A percentile compares a stretch with the other conserved stretches of the same genome.
Evolutionary conservation across 2,329 filamentous ascomycete genomes (phyloP).

Genomic region (Cordyceps sp.): DNA sequence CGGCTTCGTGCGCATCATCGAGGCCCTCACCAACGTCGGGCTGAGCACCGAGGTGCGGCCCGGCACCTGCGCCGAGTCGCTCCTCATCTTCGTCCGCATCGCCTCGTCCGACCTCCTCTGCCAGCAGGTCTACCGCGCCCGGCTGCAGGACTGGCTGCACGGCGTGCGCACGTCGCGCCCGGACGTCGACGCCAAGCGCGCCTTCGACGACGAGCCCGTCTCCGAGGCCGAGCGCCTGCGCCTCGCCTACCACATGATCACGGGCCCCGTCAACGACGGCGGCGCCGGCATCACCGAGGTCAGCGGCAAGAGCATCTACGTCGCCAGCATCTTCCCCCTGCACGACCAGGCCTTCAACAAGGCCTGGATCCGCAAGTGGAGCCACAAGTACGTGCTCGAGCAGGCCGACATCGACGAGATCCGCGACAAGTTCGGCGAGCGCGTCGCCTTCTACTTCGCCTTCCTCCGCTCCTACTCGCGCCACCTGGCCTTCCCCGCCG

Average conservation of each 20-base stretch:
- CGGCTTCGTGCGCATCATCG: constrained; percentile 62
- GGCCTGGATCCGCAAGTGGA: constrained; percentile 58
- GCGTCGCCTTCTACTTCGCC: constrained; percentile 87
- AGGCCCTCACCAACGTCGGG: constrained; percentile 61
- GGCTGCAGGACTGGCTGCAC: constrained; percentile 87
- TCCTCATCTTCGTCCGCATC: constrained; percentile 72
- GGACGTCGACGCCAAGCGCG: constrained; percentile 50
- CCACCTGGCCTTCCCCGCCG: constrained; percentile 69
- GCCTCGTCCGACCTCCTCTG: constrained; percentile 59
- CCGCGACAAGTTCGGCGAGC: constrained; percentile 61
- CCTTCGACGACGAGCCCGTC: constrained; percentile 57
- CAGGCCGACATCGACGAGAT: constrained; percentile 55
- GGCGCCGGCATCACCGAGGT: constrained; percentile 63
- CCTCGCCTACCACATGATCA: constrained; percentile 74
- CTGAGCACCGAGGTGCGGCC: constrained; percentile 75
- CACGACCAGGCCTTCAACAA: constrained; percentile 66
- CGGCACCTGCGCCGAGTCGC: constrained; percentile 48
- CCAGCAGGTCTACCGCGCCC: constrained; percentile 69
- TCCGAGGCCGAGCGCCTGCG: constrained; percentile 79
- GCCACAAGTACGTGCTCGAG: constrained; percentile 51
- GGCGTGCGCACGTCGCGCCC: constrained; percentile 69
- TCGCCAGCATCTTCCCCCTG: constrained; percentile 61
- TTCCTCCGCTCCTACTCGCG: constrained; percentile 84
- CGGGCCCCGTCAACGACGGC: constrained; percentile 53
- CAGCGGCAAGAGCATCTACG: constrained; percentile 53